phyloP scores from a whole-genome alignment of 176 grass and related monocot genomes.

The Rhynchospora pubera region DNA sequence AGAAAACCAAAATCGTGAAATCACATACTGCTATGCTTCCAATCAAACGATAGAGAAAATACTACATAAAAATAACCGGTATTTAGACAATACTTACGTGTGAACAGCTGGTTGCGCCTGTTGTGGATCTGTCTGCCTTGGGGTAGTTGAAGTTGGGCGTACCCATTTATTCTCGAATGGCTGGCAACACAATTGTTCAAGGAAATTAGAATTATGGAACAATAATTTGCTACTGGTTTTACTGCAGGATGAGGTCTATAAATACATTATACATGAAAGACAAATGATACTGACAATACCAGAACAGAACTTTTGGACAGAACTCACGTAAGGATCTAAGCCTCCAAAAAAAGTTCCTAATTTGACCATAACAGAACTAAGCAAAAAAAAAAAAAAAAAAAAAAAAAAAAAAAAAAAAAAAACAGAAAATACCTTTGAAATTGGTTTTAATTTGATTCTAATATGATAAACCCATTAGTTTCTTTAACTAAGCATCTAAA shows the following conservation, averaged over 20 bases:
- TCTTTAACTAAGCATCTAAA: neutral
- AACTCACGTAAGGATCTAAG: neutral
- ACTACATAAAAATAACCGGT: neutral
- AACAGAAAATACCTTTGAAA: neutral
- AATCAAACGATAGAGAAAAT: neutral
- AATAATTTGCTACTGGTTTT: neutral
- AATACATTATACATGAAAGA: neutral
- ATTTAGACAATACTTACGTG: slow-evolving; percentile 42
- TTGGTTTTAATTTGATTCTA: neutral
- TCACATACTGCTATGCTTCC: neutral
- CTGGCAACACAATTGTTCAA: slow-evolving; percentile 30
- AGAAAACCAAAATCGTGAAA: slow-evolving; percentile 1
- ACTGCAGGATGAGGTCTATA: neutral
- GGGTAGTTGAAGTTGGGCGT: slow-evolving; percentile 31
- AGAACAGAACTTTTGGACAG: neutral
- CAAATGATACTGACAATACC: neutral
- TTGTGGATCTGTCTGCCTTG: slow-evolving; percentile 43
- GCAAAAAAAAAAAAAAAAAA: neutral
- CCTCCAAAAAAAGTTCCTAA: neutral
- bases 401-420: neutral
- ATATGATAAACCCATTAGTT: neutral
- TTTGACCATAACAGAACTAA: neutral
- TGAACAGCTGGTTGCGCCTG: slow-evolving; percentile 40
- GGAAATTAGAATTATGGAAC: neutral
- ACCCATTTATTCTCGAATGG: slow-evolving; percentile 90